Base-by-base conservation (phyloP, 2,329 filamentous ascomycete genomes). In the Aspergillus sp. region DNA sequence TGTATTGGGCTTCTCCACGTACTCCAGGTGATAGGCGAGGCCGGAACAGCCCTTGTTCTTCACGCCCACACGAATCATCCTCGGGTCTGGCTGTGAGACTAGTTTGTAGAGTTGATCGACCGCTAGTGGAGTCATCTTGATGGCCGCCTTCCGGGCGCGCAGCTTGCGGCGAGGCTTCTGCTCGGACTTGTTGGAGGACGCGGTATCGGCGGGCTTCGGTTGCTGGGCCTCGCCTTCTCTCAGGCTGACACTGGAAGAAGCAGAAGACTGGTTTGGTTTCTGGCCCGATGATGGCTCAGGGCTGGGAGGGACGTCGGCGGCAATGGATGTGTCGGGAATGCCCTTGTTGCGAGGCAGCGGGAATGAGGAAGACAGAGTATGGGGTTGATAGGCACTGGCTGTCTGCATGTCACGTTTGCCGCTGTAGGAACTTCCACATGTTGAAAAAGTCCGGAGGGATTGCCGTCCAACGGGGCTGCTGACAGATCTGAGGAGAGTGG, bases 41-140 rank as follows among this genome's bases (percentile, higher is more conserved):
- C 91, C 91, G 32, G 86, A 95, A 62, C 91, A 98, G 7, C 91
- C 91, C 44, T 86, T 75, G 61, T 94, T 95, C 60, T 82, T 86
- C 40, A 96, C 91, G 8, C 91, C 88, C 4, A 98, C 84, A 49
- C 91, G 80, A 58, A 98, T 94, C 44, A 94, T 71, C 64, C 94
- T 93, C 2, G 88, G 86, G 15, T 91, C 78, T 0, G 91, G 91
- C 50, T 86, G 80, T 40, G 88, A 76, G 5, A 95, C 72, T 24
- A 98, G 64, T 12, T 72, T 70, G 36, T 76, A 76, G 20, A 98
- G 69, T 49, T 93, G 86, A 29, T 78, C 69, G 2, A 94, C 80
- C 0, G 91, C 91, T 1, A 78, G 66, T 0, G 83, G 74, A 0
- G 88, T 88, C 15, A 98, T 71, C 45, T 76, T 85, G 68, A 98